These are phyloP conservation scores for Clavispora carvajalis DNA, from an alignment of 805 yeast species.

Conservation along the genomic window DNA sequence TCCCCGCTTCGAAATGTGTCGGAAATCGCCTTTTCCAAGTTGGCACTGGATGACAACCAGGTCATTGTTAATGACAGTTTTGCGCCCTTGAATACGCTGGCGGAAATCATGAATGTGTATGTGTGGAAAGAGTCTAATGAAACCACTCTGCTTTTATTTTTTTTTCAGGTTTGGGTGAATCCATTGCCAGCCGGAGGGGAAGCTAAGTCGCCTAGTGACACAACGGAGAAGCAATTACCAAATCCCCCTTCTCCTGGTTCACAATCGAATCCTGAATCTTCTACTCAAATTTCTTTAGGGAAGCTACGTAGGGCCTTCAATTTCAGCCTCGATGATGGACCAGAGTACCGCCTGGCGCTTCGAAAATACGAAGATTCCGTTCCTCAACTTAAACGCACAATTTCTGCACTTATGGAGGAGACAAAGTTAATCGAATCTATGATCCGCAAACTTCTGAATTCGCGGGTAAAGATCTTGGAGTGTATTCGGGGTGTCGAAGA, in stretches of 20 bases:
- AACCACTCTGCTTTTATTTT: not conserved
- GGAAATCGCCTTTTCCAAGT: constrained; percentile 20
- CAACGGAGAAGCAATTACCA: constrained; percentile 1
- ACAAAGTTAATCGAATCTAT: constrained; percentile 23
- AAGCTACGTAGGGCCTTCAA: constrained; percentile 24
- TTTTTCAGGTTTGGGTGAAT: constrained; percentile 6
- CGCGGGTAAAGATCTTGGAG: constrained; percentile 22
- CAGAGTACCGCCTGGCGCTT: constrained; percentile 34
- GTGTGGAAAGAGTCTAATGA: constrained; percentile 8
- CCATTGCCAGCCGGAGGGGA: not conserved
- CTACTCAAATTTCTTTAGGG: not conserved
- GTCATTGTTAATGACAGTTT: constrained; percentile 13
- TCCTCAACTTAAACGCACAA: constrained; percentile 23
- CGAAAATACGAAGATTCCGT: constrained; percentile 26
- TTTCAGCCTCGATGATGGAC: constrained; percentile 39
- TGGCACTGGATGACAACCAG: constrained; percentile 22
- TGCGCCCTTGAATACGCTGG: constrained; percentile 1
- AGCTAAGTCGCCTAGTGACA: constrained; percentile 10
- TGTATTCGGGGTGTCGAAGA: constrained; percentile 16
- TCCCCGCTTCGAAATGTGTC: constrained; percentile 22
- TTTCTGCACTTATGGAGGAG: constrained; percentile 26
- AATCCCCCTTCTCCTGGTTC: not conserved
- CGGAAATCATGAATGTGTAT: constrained; percentile 5
- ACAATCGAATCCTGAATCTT: too few species aligned
- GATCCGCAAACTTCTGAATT: constrained; percentile 15